Percentiles rank a stretch among this genome's conserved stretches.
Evolutionary conservation across 1,139 yeast genomes (phyloP).

Genomic region (Taphrina betulina): DNA sequence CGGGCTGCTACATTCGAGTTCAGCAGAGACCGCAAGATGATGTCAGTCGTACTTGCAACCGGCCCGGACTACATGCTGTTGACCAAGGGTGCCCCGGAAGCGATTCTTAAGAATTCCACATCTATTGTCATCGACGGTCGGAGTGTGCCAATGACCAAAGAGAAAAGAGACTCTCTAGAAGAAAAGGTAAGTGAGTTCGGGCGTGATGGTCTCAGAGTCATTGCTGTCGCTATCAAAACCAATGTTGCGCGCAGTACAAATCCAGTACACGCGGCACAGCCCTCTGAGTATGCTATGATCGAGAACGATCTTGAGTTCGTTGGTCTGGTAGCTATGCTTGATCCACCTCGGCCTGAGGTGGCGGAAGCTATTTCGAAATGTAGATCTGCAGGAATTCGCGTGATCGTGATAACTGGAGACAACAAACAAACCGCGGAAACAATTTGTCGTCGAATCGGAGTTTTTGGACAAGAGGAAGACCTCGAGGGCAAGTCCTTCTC

Average conservation of each 20-base stretch:
- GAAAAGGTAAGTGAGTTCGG: constrained; percentile 46
- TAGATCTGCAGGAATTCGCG: constrained; percentile 55
- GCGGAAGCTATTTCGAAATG: constrained; percentile 50
- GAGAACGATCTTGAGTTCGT: constrained; percentile 49
- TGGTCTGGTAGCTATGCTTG: constrained; percentile 56
- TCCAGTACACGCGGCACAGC: constrained; percentile 37
- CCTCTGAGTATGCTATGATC: constrained; percentile 40
- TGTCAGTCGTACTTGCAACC: constrained; percentile 51
- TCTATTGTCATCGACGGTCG: constrained; percentile 41
- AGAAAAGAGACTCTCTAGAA: constrained; percentile 42
- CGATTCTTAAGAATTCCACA: constrained; percentile 43
- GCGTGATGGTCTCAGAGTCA: constrained; percentile 50
- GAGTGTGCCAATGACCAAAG: constrained; percentile 38
- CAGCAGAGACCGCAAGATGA: constrained; percentile 53
- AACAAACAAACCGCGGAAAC: constrained; percentile 57
- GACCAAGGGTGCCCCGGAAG: constrained; percentile 59
- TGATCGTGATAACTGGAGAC: constrained; percentile 58
- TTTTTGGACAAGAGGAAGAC: constrained; percentile 50
- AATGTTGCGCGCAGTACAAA: constrained; percentile 18
- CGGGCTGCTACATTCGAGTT: constrained; percentile 42
- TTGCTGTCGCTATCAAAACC: constrained; percentile 48
- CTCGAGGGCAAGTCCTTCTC: constrained; percentile 49
- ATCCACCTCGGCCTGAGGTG: constrained; percentile 58
- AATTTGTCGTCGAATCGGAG: constrained; percentile 55
- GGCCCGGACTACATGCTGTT: constrained; percentile 42